Conservation (phyloP, 306 rosid species). For the Cyclanthera cordifolia region DNA sequence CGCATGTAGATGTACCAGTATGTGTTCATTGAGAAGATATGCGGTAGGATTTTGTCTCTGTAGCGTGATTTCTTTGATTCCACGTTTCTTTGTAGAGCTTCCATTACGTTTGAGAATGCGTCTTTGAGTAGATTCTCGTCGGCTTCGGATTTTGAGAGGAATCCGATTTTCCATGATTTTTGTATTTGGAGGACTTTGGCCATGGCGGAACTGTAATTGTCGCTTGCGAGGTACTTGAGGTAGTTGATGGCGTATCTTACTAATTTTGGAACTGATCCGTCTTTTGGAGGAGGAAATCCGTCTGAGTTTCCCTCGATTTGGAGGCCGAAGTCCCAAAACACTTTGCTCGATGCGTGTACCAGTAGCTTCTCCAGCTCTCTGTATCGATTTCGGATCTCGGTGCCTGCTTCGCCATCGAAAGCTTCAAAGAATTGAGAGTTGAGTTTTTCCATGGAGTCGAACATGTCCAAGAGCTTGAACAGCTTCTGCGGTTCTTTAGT, state of each 20-base stretch:
- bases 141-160: slow-evolving; percentile 21
- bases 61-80: slow-evolving; percentile 46
- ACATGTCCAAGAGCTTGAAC: slow-evolving; percentile 78
- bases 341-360: slow-evolving; percentile 64
- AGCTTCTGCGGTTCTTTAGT: slow-evolving; percentile 79
- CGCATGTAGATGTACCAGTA: slow-evolving; percentile 93
- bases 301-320: slow-evolving; percentile 66
- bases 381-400: slow-evolving; percentile 44
- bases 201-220: slow-evolving; percentile 39
- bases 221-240: slow-evolving; percentile 58
- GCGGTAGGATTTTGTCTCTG: slow-evolving; percentile 40
- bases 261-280: slow-evolving; percentile 70
- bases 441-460: slow-evolving; percentile 49
- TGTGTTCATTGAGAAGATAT: slow-evolving; percentile 57
- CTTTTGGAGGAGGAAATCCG: slow-evolving; percentile 55
- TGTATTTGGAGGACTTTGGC: slow-evolving; percentile 60
- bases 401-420: slow-evolving; percentile 55
- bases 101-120: slow-evolving; percentile 59
- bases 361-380: slow-evolving; percentile 71
- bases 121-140: slow-evolving; percentile 37
- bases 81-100: slow-evolving; percentile 65
- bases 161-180: slow-evolving; percentile 56
- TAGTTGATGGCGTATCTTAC: slow-evolving; percentile 69
- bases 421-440: slow-evolving; percentile 31
- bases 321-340: slow-evolving; percentile 75